Evolutionary conservation across 208 protist genomes (phyloP), one percentile per base, ranked within the genome.

Genomic region (Trypanosoma vivax): DNA sequence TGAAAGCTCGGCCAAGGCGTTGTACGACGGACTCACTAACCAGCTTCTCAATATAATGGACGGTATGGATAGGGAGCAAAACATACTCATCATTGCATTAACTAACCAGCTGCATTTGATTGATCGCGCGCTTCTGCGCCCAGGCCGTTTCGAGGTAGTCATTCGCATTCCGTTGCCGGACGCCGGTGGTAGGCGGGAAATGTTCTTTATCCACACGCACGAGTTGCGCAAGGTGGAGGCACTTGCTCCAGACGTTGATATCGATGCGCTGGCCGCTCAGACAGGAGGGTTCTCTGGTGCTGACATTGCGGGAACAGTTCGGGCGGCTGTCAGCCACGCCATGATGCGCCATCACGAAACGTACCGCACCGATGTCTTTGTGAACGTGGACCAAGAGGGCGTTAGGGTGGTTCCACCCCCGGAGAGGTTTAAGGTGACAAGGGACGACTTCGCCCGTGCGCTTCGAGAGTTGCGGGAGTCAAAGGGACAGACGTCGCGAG

Each of bases 11-110:
- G 86, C 85, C 3, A 76, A 84, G 50, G 91, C 92, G 10, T 94
- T 99, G 18, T 88, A 90, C 60, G 97, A 99, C 76, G 96, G 93
- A n/a, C 83, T 99, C 13, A 99, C 99, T 2, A 99, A 99, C 73
- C 98, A 99, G 53, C 69, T 97, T 1, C 82, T 97, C 7, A 81
- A 88, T n/a, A 78, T 96, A 19, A 96, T 98, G 79, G 96, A 97
- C 51, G 96, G 93, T 43, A 59, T 96, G 25, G 53, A 93, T 28
- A 51, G 25, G 2, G 63, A 59, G 25, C 67, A 79, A 43, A 94
- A 99, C 77, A 81, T 97, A 23, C 79, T 98, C 11, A 76, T 98
- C 6, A 81, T 98, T 46, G 94, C 93, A 13, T 73, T 97, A 40
- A 98, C 94, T 0, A 98, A 97, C 52, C 79, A 83, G 23, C 73